Evolutionary conservation across 179 eudicot species (phyloP), one percentile per base, ranked within the genome.

Genomic region (Carnegiea gigantea): DNA sequence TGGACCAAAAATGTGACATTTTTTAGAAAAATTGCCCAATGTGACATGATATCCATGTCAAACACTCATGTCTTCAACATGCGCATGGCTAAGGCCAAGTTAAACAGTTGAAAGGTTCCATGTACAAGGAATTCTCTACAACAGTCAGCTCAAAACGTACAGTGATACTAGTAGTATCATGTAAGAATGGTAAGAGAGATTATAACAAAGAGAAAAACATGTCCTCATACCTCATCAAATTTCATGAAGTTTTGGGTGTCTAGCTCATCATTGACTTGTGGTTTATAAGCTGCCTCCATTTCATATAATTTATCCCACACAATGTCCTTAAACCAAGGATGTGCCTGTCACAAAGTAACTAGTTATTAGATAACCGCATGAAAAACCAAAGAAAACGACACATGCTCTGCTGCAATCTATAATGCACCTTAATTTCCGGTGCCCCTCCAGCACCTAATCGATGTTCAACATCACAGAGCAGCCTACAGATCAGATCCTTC

Each of bases 231-330:
- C 88, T 95, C 98, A 86, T 95, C 98, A 78, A 92, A 94, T 81
- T 92, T 94, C 97, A 94, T 94, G 82, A 94, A 94, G 87, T 94
- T 92, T 70, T 89, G 97, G 78, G 97, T 94, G 86, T 94, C 98
- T 75, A 93, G 87, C 89, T 95, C 98, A 76, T 91, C 98, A 77
- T 90, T 90, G 84, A 95, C 96, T 86, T 93, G 92, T 21, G 98
- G 98, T 82, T 83, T 89, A 79, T 87, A 93, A 78, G 98, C 97
- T 76, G 98, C 98, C 43, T 92, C 98, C 93, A 88, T 91, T 82
- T 95, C 98, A 84, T 95, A 95, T 44, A 95, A 87, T 85, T 88
- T 90, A 85, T 95, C 98, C 98, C 98, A 95, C 83, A 68, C 90
- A 78, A 92, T 76, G 88, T 87, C 94, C 77, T 83, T 88, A 84